These are phyloP conservation scores for Trichoderma lentiforme DNA, from an alignment of 2,329 filamentous ascomycete species.

Conservation along the genomic window DNA sequence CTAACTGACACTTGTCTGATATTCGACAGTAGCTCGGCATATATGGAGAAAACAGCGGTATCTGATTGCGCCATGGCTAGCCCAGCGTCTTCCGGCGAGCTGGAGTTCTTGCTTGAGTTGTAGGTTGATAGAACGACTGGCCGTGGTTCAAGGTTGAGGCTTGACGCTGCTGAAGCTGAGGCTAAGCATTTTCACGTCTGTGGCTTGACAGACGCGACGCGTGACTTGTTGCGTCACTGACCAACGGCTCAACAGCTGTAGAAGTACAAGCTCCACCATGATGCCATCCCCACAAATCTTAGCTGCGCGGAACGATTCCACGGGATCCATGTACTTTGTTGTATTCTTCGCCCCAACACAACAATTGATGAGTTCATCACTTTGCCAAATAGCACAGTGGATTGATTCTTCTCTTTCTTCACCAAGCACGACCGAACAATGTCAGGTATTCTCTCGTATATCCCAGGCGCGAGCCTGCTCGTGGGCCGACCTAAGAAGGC, in stretches of 20 bases:
- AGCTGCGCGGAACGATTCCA: not conserved
- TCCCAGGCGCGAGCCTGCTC: conserved; percentile 30
- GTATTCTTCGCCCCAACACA: conserved; percentile 8
- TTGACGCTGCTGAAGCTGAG: not conserved
- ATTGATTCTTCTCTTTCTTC: not conserved
- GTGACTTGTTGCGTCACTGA: conserved; percentile 15
- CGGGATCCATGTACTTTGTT: not conserved
- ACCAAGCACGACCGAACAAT: conserved; percentile 22
- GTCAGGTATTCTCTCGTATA: conserved; percentile 35
- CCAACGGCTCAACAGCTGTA: not conserved
- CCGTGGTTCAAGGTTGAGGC: not conserved
- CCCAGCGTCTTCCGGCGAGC: not conserved
- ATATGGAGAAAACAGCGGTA: conserved; percentile 40
- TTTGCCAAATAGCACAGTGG: not conserved
- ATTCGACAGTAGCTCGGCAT: conserved; percentile 63
- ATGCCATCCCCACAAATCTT: conserved; percentile 6
- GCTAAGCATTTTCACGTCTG: not conserved
- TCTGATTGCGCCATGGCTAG: conserved; percentile 21
- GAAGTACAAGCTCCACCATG: conserved; percentile 2
- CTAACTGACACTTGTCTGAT: conserved; percentile 62
- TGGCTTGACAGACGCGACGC: conserved; percentile 9
- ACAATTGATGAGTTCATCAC: not conserved
- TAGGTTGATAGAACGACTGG: not conserved
- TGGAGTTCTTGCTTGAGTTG: not conserved
- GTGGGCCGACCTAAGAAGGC: conserved; percentile 30